phyloP scores from a whole-genome alignment of 139 green algal species.

The Spirogloea muscicola region DNA sequence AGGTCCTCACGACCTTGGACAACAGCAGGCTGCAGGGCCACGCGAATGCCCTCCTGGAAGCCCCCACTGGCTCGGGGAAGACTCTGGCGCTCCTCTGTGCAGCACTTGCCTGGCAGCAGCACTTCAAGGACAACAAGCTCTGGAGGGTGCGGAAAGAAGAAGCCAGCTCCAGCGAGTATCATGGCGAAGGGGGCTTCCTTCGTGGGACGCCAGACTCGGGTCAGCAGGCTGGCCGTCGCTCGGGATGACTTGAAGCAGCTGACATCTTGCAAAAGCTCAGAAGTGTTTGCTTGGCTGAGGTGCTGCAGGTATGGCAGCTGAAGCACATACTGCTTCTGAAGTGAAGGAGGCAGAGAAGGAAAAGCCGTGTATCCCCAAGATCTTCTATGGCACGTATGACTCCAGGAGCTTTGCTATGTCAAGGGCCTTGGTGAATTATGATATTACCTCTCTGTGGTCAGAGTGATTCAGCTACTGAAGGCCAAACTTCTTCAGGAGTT shows the following conservation, averaged over 20 bases:
- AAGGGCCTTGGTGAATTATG: not conserved
- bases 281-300: no score
- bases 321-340: not conserved
- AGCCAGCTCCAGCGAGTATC: not conserved
- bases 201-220: not conserved
- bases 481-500: not conserved
- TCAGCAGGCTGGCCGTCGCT: no score
- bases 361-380: not conserved
- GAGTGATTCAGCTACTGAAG: not conserved
- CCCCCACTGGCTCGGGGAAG: conserved; percentile 73
- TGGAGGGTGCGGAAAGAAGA: not conserved
- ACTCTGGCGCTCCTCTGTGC: conserved; percentile 83
- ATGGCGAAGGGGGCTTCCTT: conserved; percentile 20
- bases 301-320: not conserved
- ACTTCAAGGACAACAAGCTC: conserved; percentile 41
- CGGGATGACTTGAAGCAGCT: no score
- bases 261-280: no score
- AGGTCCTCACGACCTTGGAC: conserved; percentile 68
- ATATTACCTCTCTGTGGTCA: not conserved
- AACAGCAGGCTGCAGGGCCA: not conserved
- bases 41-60: conserved; percentile 72
- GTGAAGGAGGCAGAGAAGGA: conserved; percentile 26
- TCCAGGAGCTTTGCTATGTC: not conserved
- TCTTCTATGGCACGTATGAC: conserved; percentile 2
- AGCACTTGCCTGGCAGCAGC: conserved; percentile 45